Percentiles rank a stretch among this genome's conserved stretches.
Conservation (phyloP, 2,329 filamentous ascomycete species). For the Blastomyces gilchristii region DNA sequence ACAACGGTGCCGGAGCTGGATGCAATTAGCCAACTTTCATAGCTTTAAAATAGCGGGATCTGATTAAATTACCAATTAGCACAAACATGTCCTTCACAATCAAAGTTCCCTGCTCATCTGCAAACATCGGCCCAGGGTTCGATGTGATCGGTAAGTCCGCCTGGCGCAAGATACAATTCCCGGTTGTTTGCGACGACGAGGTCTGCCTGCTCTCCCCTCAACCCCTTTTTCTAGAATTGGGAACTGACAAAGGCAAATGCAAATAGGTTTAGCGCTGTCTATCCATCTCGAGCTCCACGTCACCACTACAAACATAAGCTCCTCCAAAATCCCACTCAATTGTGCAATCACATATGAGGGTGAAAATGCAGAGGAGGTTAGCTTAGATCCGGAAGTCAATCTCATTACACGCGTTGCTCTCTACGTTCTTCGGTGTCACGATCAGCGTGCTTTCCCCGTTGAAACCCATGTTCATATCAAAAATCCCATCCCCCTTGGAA, state of each 20-base stretch:
- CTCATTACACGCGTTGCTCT: constrained; percentile 88
- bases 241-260: not conserved
- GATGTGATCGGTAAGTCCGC: constrained; percentile 60
- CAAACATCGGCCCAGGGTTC: constrained; percentile 95
- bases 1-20: not conserved
- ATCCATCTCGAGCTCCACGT: constrained; percentile 87
- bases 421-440: constrained; percentile 89
- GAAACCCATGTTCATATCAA: constrained; percentile 89
- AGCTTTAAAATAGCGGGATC: not conserved
- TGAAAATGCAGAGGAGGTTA: constrained; percentile 60
- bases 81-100: constrained; percentile 45
- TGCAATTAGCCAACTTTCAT: not conserved
- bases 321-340: constrained; percentile 57
- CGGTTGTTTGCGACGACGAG: not conserved
- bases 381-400: constrained; percentile 74
- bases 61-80: not conserved
- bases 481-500: constrained; percentile 87
- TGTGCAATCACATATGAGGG: constrained; percentile 89
- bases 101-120: constrained; percentile 83
- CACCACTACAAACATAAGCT: constrained; percentile 50
- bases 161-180: not conserved
- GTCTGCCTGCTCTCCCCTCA: not conserved
- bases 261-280: constrained; percentile 70
- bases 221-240: not conserved
- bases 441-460: constrained; percentile 69